Evolutionary conservation across 1,139 yeast species (phyloP).

Genomic region (Taphrina deformans): DNA sequence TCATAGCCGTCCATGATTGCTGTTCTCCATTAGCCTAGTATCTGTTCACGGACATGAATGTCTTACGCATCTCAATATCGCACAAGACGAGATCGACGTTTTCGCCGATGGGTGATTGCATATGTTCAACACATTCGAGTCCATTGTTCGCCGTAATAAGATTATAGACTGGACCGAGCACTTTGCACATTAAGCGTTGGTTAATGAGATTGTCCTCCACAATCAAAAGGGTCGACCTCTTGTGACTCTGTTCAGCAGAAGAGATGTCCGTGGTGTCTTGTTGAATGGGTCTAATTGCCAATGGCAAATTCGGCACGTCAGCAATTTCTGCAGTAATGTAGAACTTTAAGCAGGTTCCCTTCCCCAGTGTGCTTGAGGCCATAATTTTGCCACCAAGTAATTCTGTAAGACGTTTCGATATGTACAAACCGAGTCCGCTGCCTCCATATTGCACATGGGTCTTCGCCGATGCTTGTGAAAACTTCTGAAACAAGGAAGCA

Average conservation of each 20-base stretch:
- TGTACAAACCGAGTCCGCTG: constrained; percentile 39
- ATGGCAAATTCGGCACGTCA: not conserved
- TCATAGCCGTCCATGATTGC: constrained; percentile 18
- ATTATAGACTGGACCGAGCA: constrained; percentile 76
- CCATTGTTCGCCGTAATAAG: constrained; percentile 89
- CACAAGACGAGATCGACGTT: constrained; percentile 17
- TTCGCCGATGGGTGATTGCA: not conserved
- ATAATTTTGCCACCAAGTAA: constrained; percentile 39
- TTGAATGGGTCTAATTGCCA: not conserved
- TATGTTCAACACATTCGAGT: constrained; percentile 76
- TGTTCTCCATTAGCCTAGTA: not conserved
- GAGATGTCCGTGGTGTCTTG: not conserved
- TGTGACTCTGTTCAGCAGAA: not conserved
- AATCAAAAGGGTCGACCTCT: constrained; percentile 46
- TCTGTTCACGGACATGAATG: not conserved
- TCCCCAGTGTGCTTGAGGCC: constrained; percentile 35
- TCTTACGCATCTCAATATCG: constrained; percentile 34
- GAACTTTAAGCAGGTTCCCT: constrained; percentile 38
- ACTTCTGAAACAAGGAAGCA: constrained; percentile 35
- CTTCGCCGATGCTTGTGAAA: constrained; percentile 39
- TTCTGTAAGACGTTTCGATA: constrained; percentile 39
- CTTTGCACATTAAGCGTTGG: constrained; percentile 87
- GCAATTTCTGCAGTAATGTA: constrained; percentile 32
- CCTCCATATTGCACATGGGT: constrained; percentile 40
- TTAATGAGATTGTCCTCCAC: constrained; percentile 96